These are phyloP conservation scores for Onygena corvina DNA, from an alignment of 2,329 filamentous ascomycete genomes.

Conservation along the genomic window DNA sequence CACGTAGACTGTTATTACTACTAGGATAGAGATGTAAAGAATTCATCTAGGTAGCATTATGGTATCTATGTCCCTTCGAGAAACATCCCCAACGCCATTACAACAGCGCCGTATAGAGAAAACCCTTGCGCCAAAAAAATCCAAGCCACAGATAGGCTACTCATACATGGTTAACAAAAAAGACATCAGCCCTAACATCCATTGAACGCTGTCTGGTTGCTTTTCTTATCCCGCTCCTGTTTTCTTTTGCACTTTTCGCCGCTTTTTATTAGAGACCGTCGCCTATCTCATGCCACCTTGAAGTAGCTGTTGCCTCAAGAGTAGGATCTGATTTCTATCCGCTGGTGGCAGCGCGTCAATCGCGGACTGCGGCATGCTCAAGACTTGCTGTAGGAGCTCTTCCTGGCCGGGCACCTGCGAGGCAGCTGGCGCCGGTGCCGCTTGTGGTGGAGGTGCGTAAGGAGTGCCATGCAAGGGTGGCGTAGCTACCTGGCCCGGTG, in stretches of 20 bases:
- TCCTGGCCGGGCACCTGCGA: conserved; percentile 48
- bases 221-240: no score
- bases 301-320: conserved; percentile 58
- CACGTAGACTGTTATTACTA: neutral
- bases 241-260: no score
- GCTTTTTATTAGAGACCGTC: neutral
- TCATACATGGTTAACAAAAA: conserved; percentile 7
- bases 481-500: conserved; percentile 40
- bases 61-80: neutral
- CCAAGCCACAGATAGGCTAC: neutral
- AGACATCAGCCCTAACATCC: neutral
- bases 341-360: conserved; percentile 67
- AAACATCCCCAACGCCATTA: neutral
- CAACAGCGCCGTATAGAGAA: neutral
- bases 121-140: conserved; percentile 1
- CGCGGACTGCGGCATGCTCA: conserved; percentile 65
- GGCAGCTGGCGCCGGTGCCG: conserved; percentile 32
- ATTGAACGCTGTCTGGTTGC: neutral
- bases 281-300: conserved; percentile 80
- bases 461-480: conserved; percentile 38
- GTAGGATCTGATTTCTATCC: conserved; percentile 67
- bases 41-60: conserved; percentile 1
- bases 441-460: conserved; percentile 31
- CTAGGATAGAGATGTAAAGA: neutral
- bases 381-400: conserved; percentile 65